These are phyloP conservation scores for Cryphonectria radicalis DNA, from an alignment of 2,329 filamentous ascomycete species.

Conservation along the genomic window DNA sequence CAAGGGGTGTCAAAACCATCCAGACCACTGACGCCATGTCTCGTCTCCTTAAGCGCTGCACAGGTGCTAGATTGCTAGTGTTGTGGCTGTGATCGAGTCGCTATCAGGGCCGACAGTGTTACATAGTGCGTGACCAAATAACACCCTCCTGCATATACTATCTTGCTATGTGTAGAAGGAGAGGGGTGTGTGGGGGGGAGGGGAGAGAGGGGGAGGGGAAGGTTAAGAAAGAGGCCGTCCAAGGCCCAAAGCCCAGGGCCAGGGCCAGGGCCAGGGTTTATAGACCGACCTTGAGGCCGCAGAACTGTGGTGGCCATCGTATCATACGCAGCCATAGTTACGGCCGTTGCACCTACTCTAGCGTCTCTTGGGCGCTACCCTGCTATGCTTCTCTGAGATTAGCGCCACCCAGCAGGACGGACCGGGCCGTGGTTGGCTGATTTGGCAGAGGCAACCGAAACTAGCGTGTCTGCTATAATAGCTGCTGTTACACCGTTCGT, in stretches of 20 bases:
- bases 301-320: not conserved
- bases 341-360: not conserved
- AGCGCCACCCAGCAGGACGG: constrained; percentile 21
- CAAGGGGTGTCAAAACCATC: not conserved
- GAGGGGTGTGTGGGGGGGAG: no score
- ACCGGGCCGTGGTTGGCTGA: constrained; percentile 20
- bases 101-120: not conserved
- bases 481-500: not conserved
- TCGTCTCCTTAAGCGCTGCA: not conserved
- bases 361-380: not conserved
- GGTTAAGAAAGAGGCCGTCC: not conserved
- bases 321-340: not conserved
- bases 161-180: not conserved
- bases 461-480: not conserved
- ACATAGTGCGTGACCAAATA: not conserved
- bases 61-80: not conserved
- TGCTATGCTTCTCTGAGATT: not conserved
- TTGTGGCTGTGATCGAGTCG: not conserved
- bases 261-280: not conserved
- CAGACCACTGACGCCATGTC: not conserved
- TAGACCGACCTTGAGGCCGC: not conserved
- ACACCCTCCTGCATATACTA: not conserved
- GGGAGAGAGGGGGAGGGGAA: no score
- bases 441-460: not conserved
- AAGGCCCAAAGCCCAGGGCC: not conserved